Conservation (phyloP, 2,329 filamentous ascomycete genomes). For the Arthrinium puccinioides region DNA sequence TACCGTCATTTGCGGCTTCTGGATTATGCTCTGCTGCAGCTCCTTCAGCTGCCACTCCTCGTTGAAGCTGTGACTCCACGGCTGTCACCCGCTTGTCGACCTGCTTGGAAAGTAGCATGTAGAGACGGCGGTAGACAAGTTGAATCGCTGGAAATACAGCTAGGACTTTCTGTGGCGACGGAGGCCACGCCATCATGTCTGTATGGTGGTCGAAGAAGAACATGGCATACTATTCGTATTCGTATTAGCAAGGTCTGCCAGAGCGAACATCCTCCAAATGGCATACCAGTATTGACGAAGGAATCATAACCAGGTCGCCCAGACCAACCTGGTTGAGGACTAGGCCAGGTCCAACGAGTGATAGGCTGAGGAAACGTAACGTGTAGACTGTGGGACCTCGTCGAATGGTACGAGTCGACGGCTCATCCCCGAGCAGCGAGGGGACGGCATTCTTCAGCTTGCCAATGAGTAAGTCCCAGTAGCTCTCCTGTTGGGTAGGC, state of each 20-base stretch:
- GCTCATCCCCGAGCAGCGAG: slow-evolving; percentile 1
- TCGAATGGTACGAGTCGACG: neutral
- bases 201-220: slow-evolving; percentile 36
- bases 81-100: slow-evolving; percentile 30
- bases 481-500: neutral
- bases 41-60: slow-evolving; percentile 2
- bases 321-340: slow-evolving; percentile 60
- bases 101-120: slow-evolving; percentile 37
- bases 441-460: slow-evolving; percentile 2
- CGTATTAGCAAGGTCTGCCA: neutral
- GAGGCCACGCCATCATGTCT: slow-evolving; percentile 44
- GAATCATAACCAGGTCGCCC: slow-evolving; percentile 39
- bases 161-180: slow-evolving; percentile 43
- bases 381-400: slow-evolving; percentile 10
- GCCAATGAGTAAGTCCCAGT: neutral
- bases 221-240: slow-evolving; percentile 43
- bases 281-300: slow-evolving; percentile 22
- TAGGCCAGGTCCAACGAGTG: slow-evolving; percentile 60
- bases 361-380: slow-evolving; percentile 30
- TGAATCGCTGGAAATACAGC: slow-evolving; percentile 38
- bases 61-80: slow-evolving; percentile 1
- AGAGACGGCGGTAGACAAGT: slow-evolving; percentile 33
- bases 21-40: neutral
- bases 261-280: neutral
- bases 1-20: no score